phyloP scores from a whole-genome alignment of 139 green algal species.

The Bryopsis sp. region DNA sequence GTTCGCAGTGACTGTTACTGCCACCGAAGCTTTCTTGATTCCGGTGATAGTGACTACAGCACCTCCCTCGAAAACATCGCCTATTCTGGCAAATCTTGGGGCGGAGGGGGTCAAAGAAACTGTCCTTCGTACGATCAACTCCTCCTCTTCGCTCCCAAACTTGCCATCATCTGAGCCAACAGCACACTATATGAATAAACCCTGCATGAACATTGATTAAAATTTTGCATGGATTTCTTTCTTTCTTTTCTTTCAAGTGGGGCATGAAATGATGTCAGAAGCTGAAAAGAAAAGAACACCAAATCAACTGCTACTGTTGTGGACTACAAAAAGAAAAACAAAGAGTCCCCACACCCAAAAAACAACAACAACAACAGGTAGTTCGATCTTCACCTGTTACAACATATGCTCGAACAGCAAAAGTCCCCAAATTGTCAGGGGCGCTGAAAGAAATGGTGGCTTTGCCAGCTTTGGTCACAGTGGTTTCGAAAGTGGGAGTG shows the following conservation, averaged over 20 bases:
- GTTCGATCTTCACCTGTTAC: no score
- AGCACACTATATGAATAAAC: no score
- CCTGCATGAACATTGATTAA: no score
- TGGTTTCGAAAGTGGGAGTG: constrained; percentile 4
- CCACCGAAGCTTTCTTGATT: not conserved
- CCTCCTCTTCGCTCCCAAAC: constrained; percentile 36
- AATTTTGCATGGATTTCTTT: no score
- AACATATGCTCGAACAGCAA: constrained; percentile 26
- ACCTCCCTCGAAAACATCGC: constrained; percentile 43
- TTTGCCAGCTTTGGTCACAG: not conserved
- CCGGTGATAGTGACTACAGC: constrained; percentile 30
- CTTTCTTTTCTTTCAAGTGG: no score
- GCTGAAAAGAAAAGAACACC: no score
- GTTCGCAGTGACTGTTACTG: not conserved
- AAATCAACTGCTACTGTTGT: no score
- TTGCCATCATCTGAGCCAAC: constrained; percentile 3
- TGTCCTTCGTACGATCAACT: constrained; percentile 31
- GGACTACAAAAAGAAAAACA: no score
- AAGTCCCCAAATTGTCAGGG: constrained; percentile 37
- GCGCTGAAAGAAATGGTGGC: constrained; percentile 13
- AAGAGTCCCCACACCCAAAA: no score
- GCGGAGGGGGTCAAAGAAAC: constrained; percentile 42
- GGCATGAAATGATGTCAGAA: no score
- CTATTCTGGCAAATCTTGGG: constrained; percentile 38
- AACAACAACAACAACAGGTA: no score